phyloP scores from a whole-genome alignment of 1,139 yeast genomes.

The Dujonia santamariae region DNA sequence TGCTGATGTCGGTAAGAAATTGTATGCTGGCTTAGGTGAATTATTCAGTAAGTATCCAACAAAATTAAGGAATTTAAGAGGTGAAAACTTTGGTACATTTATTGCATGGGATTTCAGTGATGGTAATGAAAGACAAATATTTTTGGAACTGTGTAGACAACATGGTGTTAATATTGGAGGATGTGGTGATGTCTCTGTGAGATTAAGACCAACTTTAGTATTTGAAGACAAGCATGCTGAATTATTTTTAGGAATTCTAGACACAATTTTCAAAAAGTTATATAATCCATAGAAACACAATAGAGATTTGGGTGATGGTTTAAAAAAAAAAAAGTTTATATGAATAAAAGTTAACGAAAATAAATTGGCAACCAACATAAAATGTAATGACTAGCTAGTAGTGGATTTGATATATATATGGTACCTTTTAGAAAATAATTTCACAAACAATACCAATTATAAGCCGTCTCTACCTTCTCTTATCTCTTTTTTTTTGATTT shows the following conservation, averaged over 20 bases:
- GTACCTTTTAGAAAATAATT: too few species aligned
- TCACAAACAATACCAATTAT: too few species aligned
- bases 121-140: slow-evolving; percentile 45
- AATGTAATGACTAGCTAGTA: too few species aligned
- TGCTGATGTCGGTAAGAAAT: slow-evolving; percentile 57
- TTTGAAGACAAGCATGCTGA: slow-evolving; percentile 69
- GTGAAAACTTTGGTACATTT: slow-evolving; percentile 66
- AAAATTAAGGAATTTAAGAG: slow-evolving; percentile 54
- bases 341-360: too few species aligned
- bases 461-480: too few species aligned
- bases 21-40: slow-evolving; percentile 44
- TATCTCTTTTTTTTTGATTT: too few species aligned
- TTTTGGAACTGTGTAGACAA: slow-evolving; percentile 47
- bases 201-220: slow-evolving; percentile 69
- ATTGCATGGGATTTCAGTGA: slow-evolving; percentile 69
- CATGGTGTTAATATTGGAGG: slow-evolving; percentile 73
- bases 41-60: slow-evolving; percentile 44
- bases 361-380: too few species aligned
- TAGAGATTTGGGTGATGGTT: too few species aligned
- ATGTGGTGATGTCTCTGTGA: slow-evolving; percentile 61
- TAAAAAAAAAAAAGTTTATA: slow-evolving; percentile 1
- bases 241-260: slow-evolving; percentile 47
- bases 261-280: slow-evolving; percentile 22
- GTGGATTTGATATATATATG: too few species aligned
- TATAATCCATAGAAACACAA: too few species aligned